phyloP scores from a whole-genome alignment of 1,284 basidiomycete species.

The Lignosus rhinocerotis region DNA sequence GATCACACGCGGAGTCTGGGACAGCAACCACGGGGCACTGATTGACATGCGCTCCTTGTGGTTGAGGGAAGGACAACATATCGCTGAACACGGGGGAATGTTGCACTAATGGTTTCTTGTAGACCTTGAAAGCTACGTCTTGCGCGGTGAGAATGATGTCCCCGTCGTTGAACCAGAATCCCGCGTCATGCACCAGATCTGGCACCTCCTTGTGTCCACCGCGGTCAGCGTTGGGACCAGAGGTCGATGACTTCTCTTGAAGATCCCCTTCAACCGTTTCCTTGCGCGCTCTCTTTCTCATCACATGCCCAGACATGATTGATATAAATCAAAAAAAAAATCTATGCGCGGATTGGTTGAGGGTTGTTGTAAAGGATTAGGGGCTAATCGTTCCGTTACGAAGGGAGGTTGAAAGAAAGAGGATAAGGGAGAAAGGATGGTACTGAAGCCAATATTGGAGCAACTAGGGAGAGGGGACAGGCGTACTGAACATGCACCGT shows the following conservation, averaged over 20 bases:
- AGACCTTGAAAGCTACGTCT: conserved; percentile 62
- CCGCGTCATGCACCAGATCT: conserved; percentile 21
- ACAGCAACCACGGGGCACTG: background rate
- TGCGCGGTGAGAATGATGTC: conserved; percentile 62
- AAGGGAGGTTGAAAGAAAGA: too few species aligned
- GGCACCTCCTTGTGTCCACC: background rate
- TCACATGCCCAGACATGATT: conserved; percentile 8
- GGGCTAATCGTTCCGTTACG: too few species aligned
- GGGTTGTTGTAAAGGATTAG: too few species aligned
- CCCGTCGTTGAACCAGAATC: conserved; percentile 71
- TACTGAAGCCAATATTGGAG: too few species aligned
- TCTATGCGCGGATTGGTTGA: too few species aligned
- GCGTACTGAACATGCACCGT: too few species aligned
- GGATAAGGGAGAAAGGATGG: too few species aligned
- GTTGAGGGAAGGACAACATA: conserved; percentile 10
- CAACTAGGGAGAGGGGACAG: too few species aligned
- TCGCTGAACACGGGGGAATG: conserved; percentile 67
- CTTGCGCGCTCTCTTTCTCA: conserved; percentile 19
- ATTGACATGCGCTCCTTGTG: background rate
- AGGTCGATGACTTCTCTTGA: background rate
- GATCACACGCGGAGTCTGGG: background rate
- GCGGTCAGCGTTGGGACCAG: background rate
- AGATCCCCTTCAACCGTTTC: background rate
- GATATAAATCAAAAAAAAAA: too few species aligned
- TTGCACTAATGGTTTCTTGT: conserved; percentile 60